A percentile compares a stretch with the other conserved stretches of the same genome.
Conservation (phyloP, 164 flowering plant genomes). For the Nymphaea colorata region DNA sequence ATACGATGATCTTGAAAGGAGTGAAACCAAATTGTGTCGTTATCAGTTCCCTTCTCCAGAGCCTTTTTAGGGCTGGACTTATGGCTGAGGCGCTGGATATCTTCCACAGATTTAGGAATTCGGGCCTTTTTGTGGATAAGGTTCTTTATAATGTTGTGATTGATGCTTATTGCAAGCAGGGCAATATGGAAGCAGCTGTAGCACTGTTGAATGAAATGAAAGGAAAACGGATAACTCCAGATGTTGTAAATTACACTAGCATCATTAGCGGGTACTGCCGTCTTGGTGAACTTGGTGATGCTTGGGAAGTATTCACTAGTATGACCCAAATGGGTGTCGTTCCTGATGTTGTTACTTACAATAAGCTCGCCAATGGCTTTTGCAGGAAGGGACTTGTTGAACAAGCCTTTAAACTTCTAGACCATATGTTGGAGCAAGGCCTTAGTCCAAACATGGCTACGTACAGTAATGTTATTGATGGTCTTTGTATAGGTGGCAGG, state of each 20-base stretch:
- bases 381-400: constrained; percentile 34
- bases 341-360: constrained; percentile 52
- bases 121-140: constrained; percentile 46
- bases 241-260: constrained; percentile 54
- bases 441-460: constrained; percentile 29
- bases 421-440: constrained; percentile 39
- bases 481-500: constrained; percentile 51
- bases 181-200: constrained; percentile 45
- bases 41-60: constrained; percentile 38
- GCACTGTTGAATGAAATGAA: constrained; percentile 51
- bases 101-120: constrained; percentile 26
- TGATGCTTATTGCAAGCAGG: constrained; percentile 50
- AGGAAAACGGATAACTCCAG: constrained; percentile 27
- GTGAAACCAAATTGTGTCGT: constrained; percentile 49
- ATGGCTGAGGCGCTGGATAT: constrained; percentile 23
- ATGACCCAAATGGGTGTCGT: constrained; percentile 38
- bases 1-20: constrained; percentile 41
- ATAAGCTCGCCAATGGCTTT: constrained; percentile 47
- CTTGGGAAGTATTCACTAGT: constrained; percentile 25
- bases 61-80: constrained; percentile 35
- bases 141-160: constrained; percentile 40
- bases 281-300: constrained; percentile 34
- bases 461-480: constrained; percentile 45
- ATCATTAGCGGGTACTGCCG: constrained; percentile 53
- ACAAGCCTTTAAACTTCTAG: constrained; percentile 27